Evolutionary conservation across 2,329 filamentous ascomycete genomes (phyloP).

Genomic region (Talaromyces sp.): DNA sequence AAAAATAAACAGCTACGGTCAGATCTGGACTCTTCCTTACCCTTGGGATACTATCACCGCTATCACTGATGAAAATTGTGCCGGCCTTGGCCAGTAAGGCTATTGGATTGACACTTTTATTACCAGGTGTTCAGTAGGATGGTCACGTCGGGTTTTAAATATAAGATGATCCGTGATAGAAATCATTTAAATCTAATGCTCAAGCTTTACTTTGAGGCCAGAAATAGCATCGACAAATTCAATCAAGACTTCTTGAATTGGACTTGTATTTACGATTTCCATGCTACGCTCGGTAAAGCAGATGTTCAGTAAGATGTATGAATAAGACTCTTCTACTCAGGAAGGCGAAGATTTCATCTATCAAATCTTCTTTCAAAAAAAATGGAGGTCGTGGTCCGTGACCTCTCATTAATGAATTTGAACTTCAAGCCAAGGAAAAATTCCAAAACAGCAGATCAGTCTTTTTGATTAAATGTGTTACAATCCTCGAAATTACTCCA

Average conservation of each 20-base stretch:
- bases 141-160: background rate
- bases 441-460: background rate
- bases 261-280: no score
- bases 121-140: background rate
- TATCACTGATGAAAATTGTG: slow-evolving; percentile 52
- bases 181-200: background rate
- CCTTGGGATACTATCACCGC: slow-evolving; percentile 49
- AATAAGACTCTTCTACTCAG: background rate
- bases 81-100: slow-evolving; percentile 47
- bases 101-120: background rate
- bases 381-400: background rate
- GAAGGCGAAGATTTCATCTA: background rate
- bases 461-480: background rate
- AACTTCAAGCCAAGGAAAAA: background rate
- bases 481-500: no score
- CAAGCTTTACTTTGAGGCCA: no score
- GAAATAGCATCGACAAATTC: no score
- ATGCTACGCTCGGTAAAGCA: no score
- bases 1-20: slow-evolving; percentile 42
- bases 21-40: slow-evolving; percentile 58
- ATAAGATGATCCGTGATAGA: background rate
- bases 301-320: background rate
- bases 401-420: background rate
- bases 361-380: background rate
- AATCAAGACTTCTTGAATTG: no score